phyloP scores from a whole-genome alignment of 1,139 yeast genomes.

The Yamadazyma friedrichii region DNA sequence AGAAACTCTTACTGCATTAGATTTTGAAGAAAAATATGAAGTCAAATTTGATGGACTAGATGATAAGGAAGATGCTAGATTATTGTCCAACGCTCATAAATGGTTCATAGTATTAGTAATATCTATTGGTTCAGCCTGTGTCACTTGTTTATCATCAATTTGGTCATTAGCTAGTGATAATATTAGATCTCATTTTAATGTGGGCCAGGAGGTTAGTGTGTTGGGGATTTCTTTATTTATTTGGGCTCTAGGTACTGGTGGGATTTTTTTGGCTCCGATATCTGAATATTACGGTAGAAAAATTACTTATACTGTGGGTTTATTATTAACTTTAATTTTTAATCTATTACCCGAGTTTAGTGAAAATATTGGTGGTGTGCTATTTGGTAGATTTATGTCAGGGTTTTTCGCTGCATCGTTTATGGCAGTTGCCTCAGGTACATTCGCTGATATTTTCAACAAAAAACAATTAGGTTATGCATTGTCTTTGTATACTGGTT shows the following conservation, averaged over 20 bases:
- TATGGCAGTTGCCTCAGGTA: constrained; percentile 36
- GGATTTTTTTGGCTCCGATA: constrained; percentile 32
- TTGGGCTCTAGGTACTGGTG: constrained; percentile 33
- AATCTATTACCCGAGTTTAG: constrained; percentile 29
- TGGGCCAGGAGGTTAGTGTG: constrained; percentile 27
- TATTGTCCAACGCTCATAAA: constrained; percentile 23
- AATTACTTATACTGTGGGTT: constrained; percentile 25
- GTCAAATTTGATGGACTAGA: constrained; percentile 27
- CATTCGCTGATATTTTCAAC: constrained; percentile 32
- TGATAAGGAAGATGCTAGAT: constrained; percentile 26
- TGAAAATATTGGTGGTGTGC: constrained; percentile 26
- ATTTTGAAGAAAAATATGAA: constrained; percentile 8
- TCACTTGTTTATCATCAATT: constrained; percentile 31
- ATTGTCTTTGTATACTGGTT: constrained; percentile 27
- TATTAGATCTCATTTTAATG: constrained; percentile 23
- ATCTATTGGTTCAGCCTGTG: constrained; percentile 25
- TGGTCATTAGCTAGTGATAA: constrained; percentile 31
- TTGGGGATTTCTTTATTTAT: constrained; percentile 31
- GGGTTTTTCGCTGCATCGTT: constrained; percentile 35
- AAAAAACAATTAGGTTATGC: constrained; percentile 27
- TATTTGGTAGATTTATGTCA: constrained; percentile 32
- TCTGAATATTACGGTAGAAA: constrained; percentile 35
- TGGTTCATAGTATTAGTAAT: constrained; percentile 29
- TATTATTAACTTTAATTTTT: constrained; percentile 22
- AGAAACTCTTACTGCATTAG: background rate